Conservation (phyloP, 1,139 yeast species). For the Diutina mesorugosa region DNA sequence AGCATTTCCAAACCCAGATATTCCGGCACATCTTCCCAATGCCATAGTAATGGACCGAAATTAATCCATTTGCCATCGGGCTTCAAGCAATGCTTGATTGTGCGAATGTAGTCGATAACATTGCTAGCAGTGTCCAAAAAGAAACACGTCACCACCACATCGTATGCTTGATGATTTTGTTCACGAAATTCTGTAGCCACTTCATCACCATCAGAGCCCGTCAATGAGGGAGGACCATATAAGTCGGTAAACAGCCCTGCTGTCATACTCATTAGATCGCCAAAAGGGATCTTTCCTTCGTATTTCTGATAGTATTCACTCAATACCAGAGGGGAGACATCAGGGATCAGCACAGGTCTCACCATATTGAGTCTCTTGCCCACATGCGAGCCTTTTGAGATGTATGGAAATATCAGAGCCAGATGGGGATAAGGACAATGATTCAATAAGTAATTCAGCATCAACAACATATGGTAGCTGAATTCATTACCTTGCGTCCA, state of each 20-base stretch:
- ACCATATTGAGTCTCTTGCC: constrained; percentile 30
- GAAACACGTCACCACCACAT: constrained; percentile 57
- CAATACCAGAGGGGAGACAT: constrained; percentile 28
- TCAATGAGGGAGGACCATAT: constrained; percentile 41
- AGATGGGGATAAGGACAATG: constrained; percentile 26
- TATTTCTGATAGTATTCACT: constrained; percentile 9
- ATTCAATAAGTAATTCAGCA: constrained; percentile 55
- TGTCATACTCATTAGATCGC: constrained; percentile 57
- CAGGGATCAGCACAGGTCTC: constrained; percentile 41
- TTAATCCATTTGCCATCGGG: constrained; percentile 55
- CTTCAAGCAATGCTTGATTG: constrained; percentile 40
- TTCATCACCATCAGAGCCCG: constrained; percentile 23
- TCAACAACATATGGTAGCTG: constrained; percentile 67
- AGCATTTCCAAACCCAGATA: constrained; percentile 49
- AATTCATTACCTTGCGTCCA: constrained; percentile 78
- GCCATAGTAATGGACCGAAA: constrained; percentile 82
- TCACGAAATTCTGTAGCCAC: constrained; percentile 25
- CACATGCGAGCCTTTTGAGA: constrained; percentile 40
- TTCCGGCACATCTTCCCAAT: constrained; percentile 45
- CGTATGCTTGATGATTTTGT: constrained; percentile 25
- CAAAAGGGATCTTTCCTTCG: constrained; percentile 21
- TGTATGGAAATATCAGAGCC: constrained; percentile 37
- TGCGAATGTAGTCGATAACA: constrained; percentile 52
- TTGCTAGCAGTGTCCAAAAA: constrained; percentile 74
- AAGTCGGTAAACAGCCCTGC: constrained; percentile 74